Conservation (phyloP, 2,329 filamentous ascomycete species). For the Penicillium verrucosum region DNA sequence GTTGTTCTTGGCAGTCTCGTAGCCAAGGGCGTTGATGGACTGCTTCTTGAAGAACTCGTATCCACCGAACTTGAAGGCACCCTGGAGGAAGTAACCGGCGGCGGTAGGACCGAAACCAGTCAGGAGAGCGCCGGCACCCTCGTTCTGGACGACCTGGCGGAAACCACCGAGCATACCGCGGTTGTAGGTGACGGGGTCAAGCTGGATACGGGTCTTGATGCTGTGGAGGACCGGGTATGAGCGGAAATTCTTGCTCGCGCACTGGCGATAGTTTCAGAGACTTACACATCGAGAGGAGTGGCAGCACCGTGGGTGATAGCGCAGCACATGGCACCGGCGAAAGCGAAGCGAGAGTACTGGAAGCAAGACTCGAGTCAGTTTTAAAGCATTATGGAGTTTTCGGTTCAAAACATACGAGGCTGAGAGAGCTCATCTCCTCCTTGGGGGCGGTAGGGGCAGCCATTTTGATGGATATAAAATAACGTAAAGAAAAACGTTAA, state of each 20-base stretch:
- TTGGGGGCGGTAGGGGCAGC: conserved; percentile 46
- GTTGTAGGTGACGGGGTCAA: conserved; percentile 88
- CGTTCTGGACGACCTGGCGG: conserved; percentile 76
- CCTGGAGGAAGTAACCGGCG: conserved; percentile 91
- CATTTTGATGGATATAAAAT: conserved; percentile 34
- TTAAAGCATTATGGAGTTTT: conserved; percentile 47
- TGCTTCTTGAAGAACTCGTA: conserved; percentile 98
- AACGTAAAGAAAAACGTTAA: conserved; percentile 14
- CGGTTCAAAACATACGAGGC: conserved; percentile 48
- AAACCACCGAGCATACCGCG: conserved; percentile 80
- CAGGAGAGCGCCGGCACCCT: conserved; percentile 81
- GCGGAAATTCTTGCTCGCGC: not conserved
- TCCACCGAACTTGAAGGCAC: conserved; percentile 89
- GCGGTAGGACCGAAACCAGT: conserved; percentile 83
- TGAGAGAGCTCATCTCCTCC: conserved; percentile 59
- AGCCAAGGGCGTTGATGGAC: conserved; percentile 74
- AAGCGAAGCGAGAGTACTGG: conserved; percentile 75
- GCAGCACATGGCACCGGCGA: conserved; percentile 97
- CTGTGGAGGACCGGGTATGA: conserved; percentile 44
- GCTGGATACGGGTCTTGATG: conserved; percentile 94
- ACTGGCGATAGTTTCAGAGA: conserved; percentile 30
- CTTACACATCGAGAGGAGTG: conserved; percentile 99
- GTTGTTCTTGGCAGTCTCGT: conserved; percentile 74
- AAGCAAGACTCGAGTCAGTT: not conserved
- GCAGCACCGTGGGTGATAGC: conserved; percentile 95